These are phyloP conservation scores for Pleurotus ostreatus DNA, from an alignment of 768 basidiomycete species.

Conservation along the genomic window DNA sequence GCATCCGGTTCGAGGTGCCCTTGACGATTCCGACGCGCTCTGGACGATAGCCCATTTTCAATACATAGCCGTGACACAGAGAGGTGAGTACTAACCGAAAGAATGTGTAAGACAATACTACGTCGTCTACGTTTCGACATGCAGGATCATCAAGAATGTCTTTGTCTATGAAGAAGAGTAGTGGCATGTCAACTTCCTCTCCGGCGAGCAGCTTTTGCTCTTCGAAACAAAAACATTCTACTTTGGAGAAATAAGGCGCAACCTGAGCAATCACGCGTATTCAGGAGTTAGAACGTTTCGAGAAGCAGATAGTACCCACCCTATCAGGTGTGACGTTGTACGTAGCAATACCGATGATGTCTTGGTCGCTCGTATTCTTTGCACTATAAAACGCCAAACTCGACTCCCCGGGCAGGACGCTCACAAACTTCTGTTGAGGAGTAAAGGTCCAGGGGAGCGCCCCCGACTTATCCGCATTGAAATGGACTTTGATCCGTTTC, in stretches of 20 bases:
- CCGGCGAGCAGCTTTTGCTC: conserved; percentile 93
- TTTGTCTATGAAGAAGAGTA: conserved; percentile 98
- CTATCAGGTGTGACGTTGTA: conserved; percentile 99
- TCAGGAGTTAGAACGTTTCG: background rate
- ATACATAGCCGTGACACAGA: background rate
- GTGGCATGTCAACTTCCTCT: conserved; percentile 97
- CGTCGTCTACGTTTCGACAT: conserved; percentile 82
- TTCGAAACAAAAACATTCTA: conserved; percentile 99
- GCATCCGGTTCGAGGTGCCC: conserved; percentile 94
- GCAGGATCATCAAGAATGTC: conserved; percentile 92
- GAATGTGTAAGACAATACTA: conserved; percentile 96
- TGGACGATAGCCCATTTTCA: conserved; percentile 23
- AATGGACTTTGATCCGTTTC: conserved; percentile 85
- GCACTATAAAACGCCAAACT: conserved; percentile 65
- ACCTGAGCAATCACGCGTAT: conserved; percentile 46
- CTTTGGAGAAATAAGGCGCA: conserved; percentile 98
- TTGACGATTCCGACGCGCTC: conserved; percentile 79
- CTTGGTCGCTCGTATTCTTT: conserved; percentile 3
- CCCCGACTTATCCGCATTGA: conserved; percentile 91
- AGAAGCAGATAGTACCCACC: conserved; percentile 42
- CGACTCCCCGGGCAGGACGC: conserved; percentile 92
- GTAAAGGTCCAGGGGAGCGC: conserved; percentile 90
- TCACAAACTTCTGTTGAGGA: conserved; percentile 87
- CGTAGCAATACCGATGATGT: conserved; percentile 87
- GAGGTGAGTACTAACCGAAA: conserved; percentile 63